These are phyloP conservation scores for Nicotiana noctiflora DNA, from an alignment of 257 asterid species.

Conservation along the genomic window DNA sequence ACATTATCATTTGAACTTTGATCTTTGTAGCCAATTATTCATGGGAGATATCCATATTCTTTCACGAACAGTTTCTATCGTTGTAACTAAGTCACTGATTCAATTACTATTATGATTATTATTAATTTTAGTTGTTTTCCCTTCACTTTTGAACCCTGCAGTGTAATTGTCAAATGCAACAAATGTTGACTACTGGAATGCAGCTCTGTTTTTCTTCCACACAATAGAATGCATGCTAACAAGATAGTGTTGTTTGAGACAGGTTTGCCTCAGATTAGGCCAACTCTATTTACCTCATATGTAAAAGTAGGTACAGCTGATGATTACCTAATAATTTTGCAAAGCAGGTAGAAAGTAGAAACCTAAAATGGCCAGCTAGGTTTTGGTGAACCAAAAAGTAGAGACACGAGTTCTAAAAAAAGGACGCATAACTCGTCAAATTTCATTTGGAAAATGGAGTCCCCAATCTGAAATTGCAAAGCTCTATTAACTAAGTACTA, in stretches of 20 bases:
- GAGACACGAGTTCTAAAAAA: background rate
- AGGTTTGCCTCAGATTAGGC: background rate
- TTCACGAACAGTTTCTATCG: conserved; percentile 12
- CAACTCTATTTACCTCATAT: background rate
- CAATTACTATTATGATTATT: background rate
- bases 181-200: background rate
- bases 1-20: conserved; percentile 15
- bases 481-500: background rate
- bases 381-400: background rate
- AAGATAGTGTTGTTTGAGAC: background rate
- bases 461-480: background rate
- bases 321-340: background rate
- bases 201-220: background rate
- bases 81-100: conserved; percentile 18
- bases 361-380: background rate
- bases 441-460: background rate
- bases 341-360: background rate
- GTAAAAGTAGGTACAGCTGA: background rate
- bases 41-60: conserved; percentile 12
- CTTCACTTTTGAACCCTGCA: background rate
- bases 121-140: background rate
- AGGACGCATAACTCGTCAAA: background rate
- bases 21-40: conserved; percentile 16
- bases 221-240: background rate
- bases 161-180: background rate